These are phyloP conservation scores for Adenanthera pavonina DNA, from an alignment of 306 rosid species.

Conservation along the genomic window DNA sequence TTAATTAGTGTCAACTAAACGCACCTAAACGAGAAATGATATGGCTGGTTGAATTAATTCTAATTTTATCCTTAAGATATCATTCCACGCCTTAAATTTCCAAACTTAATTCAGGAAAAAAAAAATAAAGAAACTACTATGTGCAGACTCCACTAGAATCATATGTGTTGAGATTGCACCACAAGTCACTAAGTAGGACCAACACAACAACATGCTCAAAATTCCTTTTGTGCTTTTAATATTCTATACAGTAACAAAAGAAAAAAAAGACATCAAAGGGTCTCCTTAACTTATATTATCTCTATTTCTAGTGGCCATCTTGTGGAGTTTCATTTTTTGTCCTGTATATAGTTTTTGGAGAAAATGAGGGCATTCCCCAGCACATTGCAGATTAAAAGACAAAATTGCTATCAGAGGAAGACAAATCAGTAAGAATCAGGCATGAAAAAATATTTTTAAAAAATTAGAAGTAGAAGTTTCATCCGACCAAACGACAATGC, in stretches of 20 bases:
- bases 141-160: conserved; percentile 31
- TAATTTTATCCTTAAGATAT: conserved; percentile 24
- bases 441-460: conserved; percentile 50
- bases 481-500: conserved; percentile 83
- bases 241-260: conserved; percentile 39
- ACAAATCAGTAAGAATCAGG: conserved; percentile 70
- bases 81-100: conserved; percentile 19
- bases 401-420: conserved; percentile 38
- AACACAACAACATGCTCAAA: conserved; percentile 10
- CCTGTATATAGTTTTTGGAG: conserved; percentile 41
- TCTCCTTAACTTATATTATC: conserved; percentile 22
- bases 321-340: conserved; percentile 47
- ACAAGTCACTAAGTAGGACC: conserved; percentile 42
- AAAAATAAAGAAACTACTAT: background rate
- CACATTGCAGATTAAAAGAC: conserved; percentile 39
- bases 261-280: background rate
- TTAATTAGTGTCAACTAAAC: conserved; percentile 42
- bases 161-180: conserved; percentile 42
- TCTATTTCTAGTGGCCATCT: conserved; percentile 39
- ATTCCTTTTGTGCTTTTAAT: conserved; percentile 31
- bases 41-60: conserved; percentile 30
- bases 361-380: conserved; percentile 33
- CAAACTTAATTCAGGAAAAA: background rate
- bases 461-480: conserved; percentile 34
- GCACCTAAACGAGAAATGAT: conserved; percentile 43